Evolutionary conservation across 2,329 filamentous ascomycete genomes (phyloP).

Genomic region (Chaetomium strumarium): DNA sequence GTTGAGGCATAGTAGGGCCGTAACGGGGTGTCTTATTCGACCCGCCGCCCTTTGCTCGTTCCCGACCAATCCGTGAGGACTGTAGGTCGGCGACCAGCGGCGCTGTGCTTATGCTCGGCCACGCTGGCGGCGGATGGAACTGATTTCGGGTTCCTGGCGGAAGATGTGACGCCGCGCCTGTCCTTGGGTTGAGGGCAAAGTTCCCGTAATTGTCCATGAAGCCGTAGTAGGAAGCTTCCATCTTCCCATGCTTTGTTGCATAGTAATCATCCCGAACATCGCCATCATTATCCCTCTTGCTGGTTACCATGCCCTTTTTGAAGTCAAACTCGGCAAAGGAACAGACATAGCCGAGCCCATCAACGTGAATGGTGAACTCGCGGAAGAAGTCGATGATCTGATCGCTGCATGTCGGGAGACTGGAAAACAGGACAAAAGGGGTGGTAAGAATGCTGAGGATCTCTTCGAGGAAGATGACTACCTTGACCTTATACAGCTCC

Average conservation of each 20-base stretch:
- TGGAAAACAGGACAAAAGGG: constrained; percentile 81
- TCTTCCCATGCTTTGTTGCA: constrained; percentile 91
- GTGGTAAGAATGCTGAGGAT: constrained; percentile 88
- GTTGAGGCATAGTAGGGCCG: constrained; percentile 41
- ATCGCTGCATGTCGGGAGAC: constrained; percentile 81
- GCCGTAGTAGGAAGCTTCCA: constrained; percentile 94
- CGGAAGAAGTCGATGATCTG: constrained; percentile 96
- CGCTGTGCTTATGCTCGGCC: constrained; percentile 64
- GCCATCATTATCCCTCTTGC: constrained; percentile 33
- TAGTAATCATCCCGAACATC: constrained; percentile 89
- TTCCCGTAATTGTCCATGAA: constrained; percentile 91
- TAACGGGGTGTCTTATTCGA: constrained; percentile 39
- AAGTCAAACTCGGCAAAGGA: constrained; percentile 98
- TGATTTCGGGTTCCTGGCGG: constrained; percentile 49
- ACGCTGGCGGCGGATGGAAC: constrained; percentile 70
- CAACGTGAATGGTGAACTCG: constrained; percentile 94
- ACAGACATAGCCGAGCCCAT: constrained; percentile 91
- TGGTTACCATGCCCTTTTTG: constrained; percentile 63
- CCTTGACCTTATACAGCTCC: constrained; percentile 82
- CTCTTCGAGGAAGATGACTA: constrained; percentile 88
- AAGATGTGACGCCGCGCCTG: constrained; percentile 56
- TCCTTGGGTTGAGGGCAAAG: constrained; percentile 70
- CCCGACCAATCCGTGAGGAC: constrained; percentile 42
- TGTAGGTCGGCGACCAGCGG: constrained; percentile 52
- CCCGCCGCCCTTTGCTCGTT: constrained; percentile 40